Evolutionary conservation across 331 rosid species (phyloP), one percentile per base, ranked within the genome.

Genomic region (Erythrophleum ivorense): DNA sequence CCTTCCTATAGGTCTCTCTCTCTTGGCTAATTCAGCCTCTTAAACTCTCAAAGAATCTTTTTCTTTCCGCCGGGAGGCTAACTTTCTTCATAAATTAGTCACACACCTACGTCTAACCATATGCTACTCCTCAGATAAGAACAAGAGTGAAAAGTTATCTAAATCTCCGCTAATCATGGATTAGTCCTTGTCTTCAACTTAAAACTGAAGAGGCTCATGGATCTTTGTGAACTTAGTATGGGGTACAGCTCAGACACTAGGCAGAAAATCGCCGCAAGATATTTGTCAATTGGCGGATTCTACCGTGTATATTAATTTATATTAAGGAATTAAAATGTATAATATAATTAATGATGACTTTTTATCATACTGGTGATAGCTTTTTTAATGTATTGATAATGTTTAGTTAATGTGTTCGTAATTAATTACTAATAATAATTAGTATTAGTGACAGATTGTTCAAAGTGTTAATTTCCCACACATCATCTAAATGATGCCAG

Each of bases 91-190:
- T 21, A 48, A 33, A 74, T 64, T 16, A 63, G 78, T 54, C 53
- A 33, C 52, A 40, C 67, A 64, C 84, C 41, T 54, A 75, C 82
- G 84, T 76, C 62, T 75, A 85, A 53, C 82, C 33, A 80, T 68
- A 84, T 75, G 88, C 69, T 50, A 78, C 79, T 55, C 54, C 76
- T 78, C 65, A 72, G n/a, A 52, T 16, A 24, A 31, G 84, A 54
- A 16, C 34, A 52, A 19, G 53, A 9, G 15, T 62, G 12, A 62
- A 63, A 63, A 34, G 70, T 63, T 63, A 34, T 63, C 71, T 76
- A 66, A 76, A 11, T 54, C 84, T 81, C 94, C 96, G 92, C 80
- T 84, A 83, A 91, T 91, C 82, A 80, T 83, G 97, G 94, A 85
- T 71, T 85, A 75, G 77, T 80, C 57, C 73, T 73, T 82, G 85